Evolutionary conservation across 2,329 filamentous ascomycete genomes (phyloP).

Genomic region (Xylariaceae sp.): DNA sequence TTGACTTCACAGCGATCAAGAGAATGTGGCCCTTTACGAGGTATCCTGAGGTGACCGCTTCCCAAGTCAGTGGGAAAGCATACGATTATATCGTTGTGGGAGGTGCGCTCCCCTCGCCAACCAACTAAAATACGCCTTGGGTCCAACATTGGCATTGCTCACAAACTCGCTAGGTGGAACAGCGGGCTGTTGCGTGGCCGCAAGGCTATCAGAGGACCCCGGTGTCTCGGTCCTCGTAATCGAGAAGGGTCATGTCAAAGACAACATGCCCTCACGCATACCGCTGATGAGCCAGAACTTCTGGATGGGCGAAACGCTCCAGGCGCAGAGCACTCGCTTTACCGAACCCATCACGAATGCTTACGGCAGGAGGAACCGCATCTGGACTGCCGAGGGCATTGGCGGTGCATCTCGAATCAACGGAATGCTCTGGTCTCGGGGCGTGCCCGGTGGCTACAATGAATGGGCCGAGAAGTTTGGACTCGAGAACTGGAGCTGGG

Average conservation of each 20-base stretch:
- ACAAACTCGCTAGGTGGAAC: conserved; percentile 29
- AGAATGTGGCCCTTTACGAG: conserved; percentile 20
- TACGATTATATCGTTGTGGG: conserved; percentile 42
- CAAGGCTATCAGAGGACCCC: conserved; percentile 31
- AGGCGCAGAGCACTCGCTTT: conserved; percentile 17
- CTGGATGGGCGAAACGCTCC: conserved; percentile 11
- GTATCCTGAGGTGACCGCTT: conserved; percentile 16
- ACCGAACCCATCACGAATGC: conserved; percentile 19
- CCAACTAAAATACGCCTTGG: not conserved
- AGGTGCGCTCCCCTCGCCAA: conserved; percentile 15
- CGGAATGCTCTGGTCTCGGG: conserved; percentile 24
- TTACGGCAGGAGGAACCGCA: conserved; percentile 8
- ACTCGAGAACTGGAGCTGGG: conserved; percentile 25
- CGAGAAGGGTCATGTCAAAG: conserved; percentile 25
- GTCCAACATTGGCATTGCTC: not conserved
- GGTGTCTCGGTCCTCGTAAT: conserved; percentile 30
- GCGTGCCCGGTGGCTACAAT: conserved; percentile 21
- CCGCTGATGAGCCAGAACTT: conserved; percentile 24
- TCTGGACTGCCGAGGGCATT: conserved; percentile 22
- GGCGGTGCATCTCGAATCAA: conserved; percentile 27
- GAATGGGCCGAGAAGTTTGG: conserved; percentile 22
- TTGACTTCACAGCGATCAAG: not conserved
- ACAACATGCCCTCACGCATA: conserved; percentile 21
- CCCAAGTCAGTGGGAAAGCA: conserved; percentile 17
- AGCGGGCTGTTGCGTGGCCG: conserved; percentile 38